These are phyloP conservation scores for Houttuynia cordata DNA, from an alignment of 164 flowering plant genomes.

Conservation along the genomic window DNA sequence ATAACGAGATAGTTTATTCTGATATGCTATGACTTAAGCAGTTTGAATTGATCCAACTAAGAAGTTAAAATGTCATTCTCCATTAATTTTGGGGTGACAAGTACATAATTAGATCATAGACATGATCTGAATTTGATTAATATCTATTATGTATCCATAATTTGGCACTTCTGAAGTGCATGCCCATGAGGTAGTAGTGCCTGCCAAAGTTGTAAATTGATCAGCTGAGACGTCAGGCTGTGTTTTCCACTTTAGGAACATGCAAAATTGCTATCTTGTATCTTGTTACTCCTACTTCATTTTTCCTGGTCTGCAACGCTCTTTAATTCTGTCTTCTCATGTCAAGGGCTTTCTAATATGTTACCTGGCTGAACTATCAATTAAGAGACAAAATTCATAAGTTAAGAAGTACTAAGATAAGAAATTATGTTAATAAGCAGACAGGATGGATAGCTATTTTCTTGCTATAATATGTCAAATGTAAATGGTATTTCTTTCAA, in stretches of 20 bases:
- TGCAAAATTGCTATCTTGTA: not conserved
- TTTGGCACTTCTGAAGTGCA: conserved; percentile 1
- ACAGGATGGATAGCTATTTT: too few relatives aligned
- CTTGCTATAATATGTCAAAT: too few relatives aligned
- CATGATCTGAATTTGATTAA: not conserved
- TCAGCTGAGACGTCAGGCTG: not conserved
- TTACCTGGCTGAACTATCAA: not conserved
- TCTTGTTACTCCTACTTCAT: not conserved
- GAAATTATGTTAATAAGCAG: not conserved
- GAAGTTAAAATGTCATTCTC: not conserved
- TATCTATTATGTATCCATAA: not conserved
- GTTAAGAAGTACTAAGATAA: not conserved
- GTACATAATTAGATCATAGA: not conserved
- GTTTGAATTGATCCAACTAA: not conserved
- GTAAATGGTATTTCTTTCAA: too few relatives aligned
- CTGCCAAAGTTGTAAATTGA: not conserved
- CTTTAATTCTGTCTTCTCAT: not conserved
- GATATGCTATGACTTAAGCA: not conserved
- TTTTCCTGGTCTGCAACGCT: not conserved
- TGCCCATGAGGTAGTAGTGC: not conserved
- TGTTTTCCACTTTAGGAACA: not conserved
- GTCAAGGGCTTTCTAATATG: not conserved
- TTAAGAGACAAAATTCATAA: not conserved
- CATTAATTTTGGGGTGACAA: not conserved
- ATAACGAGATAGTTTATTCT: not conserved